Evolutionary conservation across 345 rosid species (phyloP).

Genomic region (Raphanus raphanistrum): DNA sequence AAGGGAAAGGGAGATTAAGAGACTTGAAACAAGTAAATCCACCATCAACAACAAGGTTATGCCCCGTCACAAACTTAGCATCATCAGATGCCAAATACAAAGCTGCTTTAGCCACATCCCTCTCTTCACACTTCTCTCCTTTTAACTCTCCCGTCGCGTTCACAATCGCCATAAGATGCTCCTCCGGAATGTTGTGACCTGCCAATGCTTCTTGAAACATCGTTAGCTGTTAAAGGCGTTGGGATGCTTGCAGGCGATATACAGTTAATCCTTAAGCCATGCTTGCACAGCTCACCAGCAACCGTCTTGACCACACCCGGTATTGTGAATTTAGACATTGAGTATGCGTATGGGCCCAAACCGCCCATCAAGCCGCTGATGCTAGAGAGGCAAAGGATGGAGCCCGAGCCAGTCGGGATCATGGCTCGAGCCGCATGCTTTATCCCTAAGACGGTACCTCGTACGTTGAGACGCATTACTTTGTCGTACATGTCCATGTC

Average conservation of each 20-base stretch:
- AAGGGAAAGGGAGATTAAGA: constrained; percentile 54
- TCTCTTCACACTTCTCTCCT: constrained; percentile 69
- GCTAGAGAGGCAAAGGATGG: constrained; percentile 74
- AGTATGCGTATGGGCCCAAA: constrained; percentile 22
- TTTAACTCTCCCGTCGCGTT: constrained; percentile 64
- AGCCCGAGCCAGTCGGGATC: constrained; percentile 65
- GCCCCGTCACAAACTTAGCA: constrained; percentile 45
- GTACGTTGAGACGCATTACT: constrained; percentile 65
- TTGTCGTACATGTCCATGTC: constrained; percentile 62
- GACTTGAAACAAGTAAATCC: constrained; percentile 67
- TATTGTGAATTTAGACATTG: constrained; percentile 2
- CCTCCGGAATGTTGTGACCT: constrained; percentile 37
- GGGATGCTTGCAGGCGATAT: constrained; percentile 49
- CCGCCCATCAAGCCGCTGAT: constrained; percentile 57
- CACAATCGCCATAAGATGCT: constrained; percentile 44
- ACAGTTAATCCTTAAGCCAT: constrained; percentile 38
- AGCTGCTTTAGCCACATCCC: constrained; percentile 62
- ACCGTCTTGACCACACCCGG: constrained; percentile 32
- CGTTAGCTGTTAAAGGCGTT: constrained; percentile 49
- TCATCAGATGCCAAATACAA: constrained; percentile 45
- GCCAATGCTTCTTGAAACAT: constrained; percentile 40
- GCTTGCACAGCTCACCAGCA: constrained; percentile 62
- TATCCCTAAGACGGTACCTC: constrained; percentile 61
- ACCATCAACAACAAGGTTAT: constrained; percentile 48
- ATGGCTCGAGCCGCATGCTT: constrained; percentile 82